These are phyloP conservation scores for Magnolia officinalis DNA, from an alignment of 164 flowering plant species.

Conservation along the genomic window DNA sequence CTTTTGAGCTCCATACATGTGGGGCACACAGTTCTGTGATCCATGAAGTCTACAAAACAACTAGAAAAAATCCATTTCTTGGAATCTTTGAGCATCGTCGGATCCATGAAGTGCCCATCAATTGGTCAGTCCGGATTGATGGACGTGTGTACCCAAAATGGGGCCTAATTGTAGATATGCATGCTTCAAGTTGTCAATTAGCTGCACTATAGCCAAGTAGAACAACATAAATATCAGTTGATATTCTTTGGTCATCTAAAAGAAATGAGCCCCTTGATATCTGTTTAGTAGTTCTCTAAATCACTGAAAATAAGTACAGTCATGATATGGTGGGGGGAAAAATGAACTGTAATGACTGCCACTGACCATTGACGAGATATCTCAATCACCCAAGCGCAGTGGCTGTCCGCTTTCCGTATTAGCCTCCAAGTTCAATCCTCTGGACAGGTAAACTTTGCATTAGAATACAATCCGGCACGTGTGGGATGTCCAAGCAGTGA, in stretches of 20 bases:
- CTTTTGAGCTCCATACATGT: too few species aligned
- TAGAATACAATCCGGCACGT: slow-evolving; percentile 4
- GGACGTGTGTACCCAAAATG: too few species aligned
- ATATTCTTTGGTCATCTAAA: neutral
- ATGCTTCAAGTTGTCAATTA: neutral
- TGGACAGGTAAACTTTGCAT: slow-evolving; percentile 17
- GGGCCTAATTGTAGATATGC: neutral
- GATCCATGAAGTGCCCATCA: too few species aligned
- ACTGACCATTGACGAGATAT: neutral
- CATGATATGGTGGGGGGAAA: neutral
- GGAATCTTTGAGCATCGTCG: too few species aligned
- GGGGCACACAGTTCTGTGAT: too few species aligned
- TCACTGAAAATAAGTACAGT: too few species aligned
- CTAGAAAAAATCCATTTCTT: too few species aligned
- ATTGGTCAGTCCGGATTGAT: too few species aligned
- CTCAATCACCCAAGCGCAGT: neutral
- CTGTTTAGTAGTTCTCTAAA: neutral
- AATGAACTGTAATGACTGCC: neutral
- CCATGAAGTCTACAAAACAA: too few species aligned
- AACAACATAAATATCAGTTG: neutral
- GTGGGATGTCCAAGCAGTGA: neutral
- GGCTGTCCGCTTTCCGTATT: slow-evolving; percentile 34
- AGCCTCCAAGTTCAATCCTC: slow-evolving; percentile 70
- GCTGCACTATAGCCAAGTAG: neutral
- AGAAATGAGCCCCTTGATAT: neutral